phyloP scores from a whole-genome alignment of 345 rosid species.

The Cardamine occulta region DNA sequence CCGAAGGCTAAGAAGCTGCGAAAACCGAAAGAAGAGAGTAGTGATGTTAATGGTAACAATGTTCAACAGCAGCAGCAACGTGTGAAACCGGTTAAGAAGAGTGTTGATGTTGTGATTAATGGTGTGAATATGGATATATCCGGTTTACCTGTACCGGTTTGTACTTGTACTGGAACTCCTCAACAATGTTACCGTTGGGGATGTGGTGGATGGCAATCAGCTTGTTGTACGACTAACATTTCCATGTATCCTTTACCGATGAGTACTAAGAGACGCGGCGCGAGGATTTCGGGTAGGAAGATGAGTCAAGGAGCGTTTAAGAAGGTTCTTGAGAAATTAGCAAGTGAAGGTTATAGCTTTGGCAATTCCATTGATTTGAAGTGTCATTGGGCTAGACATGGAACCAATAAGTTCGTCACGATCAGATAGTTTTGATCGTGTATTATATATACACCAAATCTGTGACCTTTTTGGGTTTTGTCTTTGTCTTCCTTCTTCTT shows the following conservation, averaged over 20 bases:
- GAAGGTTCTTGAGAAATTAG: conserved; percentile 89
- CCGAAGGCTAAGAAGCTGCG: conserved; percentile 73
- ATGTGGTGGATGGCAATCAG: conserved; percentile 98
- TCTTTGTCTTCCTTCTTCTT: not conserved
- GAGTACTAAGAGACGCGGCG: conserved; percentile 88
- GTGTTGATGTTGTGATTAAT: conserved; percentile 73
- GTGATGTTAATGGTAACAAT: not conserved
- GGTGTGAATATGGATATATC: conserved; percentile 87
- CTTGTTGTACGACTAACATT: conserved; percentile 88
- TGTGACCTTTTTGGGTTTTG: not conserved
- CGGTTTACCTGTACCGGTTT: conserved; percentile 79
- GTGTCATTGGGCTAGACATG: conserved; percentile 93
- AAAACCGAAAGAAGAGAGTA: conserved; percentile 66
- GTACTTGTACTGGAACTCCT: conserved; percentile 84
- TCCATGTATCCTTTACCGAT: conserved; percentile 91
- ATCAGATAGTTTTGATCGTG: conserved; percentile 62
- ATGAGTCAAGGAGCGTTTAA: conserved; percentile 97
- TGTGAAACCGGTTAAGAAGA: conserved; percentile 76
- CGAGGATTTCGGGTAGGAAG: conserved; percentile 93
- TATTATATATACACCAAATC: conserved; percentile 5
- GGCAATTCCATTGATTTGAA: conserved; percentile 81
- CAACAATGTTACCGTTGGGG: conserved; percentile 98
- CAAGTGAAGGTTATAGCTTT: conserved; percentile 77
- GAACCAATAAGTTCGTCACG: conserved; percentile 94
- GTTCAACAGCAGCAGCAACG: conserved; percentile 51